Evolutionary conservation across 2,329 filamentous ascomycete genomes (phyloP).

Genomic region (Aspergillus sp.): DNA sequence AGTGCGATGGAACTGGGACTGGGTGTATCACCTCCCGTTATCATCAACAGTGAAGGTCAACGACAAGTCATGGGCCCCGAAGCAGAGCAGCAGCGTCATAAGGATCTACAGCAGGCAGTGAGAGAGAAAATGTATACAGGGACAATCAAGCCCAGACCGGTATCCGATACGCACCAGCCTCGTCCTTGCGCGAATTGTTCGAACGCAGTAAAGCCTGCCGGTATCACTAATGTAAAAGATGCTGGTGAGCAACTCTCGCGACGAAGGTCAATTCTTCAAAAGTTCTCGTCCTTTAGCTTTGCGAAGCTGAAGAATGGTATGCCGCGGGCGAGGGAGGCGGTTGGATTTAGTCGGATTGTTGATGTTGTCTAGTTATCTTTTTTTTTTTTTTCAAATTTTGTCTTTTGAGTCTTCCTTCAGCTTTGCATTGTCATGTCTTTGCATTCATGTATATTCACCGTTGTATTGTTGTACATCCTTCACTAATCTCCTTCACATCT

Average conservation of each 20-base stretch:
- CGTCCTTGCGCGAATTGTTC: background rate
- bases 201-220: background rate
- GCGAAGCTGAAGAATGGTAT: background rate
- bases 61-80: conserved; percentile 12
- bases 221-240: background rate
- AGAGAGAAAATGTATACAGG: conserved; percentile 20
- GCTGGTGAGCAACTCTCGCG: background rate
- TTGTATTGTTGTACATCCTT: too few relatives aligned
- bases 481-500: too few relatives aligned
- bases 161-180: background rate
- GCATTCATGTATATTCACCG: too few relatives aligned
- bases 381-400: too few relatives aligned
- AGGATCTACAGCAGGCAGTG: conserved; percentile 18
- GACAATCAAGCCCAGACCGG: conserved; percentile 1
- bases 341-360: conserved; percentile 4
- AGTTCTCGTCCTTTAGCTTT: conserved; percentile 2
- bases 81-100: conserved; percentile 14
- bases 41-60: conserved; percentile 17
- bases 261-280: conserved; percentile 1
- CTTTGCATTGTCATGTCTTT: too few relatives aligned
- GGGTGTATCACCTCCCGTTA: conserved; percentile 5
- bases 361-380: conserved; percentile 1
- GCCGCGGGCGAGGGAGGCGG: background rate
- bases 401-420: too few relatives aligned
- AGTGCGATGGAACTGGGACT: background rate